Evolutionary conservation across 1,139 yeast genomes (phyloP), one percentile per base, ranked within the genome.

Genomic region (Debaryomyces coudertii): DNA sequence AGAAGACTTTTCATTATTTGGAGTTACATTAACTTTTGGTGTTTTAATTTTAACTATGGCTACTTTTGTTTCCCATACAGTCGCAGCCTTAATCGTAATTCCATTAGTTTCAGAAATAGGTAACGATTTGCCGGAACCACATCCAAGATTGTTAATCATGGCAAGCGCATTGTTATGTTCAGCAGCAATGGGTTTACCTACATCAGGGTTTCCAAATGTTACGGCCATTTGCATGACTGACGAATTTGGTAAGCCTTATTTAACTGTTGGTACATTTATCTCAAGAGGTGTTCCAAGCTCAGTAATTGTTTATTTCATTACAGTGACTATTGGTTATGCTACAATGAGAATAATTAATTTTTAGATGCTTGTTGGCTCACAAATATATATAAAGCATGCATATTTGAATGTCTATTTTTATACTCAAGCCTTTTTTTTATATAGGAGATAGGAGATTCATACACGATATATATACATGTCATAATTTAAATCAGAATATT

Each of bases 201-300:
- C 88, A 2, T 80, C 87, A 1, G 92, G 92, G 1, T 85, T 85
- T 70, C 92, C 92, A 18, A 85, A 85, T 57, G 87, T 84, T 25
- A 85, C 89, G n/a, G 90, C 90, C 1, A 84, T 84, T 53, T 83
- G 88, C 45, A 83, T 83, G 85, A 77, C 85, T 2, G 90, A 85
- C 58, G 85, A 83, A 48, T 75, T 84, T 48, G 90, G 90, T 18
- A 78, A 79, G 43, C 80, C 87, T 38, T 85, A 84, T 54, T 70
- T 85, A 57, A 76, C 79, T n/a, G 87, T 84, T 28, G 70, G 76
- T 36, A 80, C 85, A 0, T 85, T 85, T 55, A 80, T 85, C 43
- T 81, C 85, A 3, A 76, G 90, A 61, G 92, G 92, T 63, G 84
- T 84, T 5, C 88, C 90, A 5, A 76, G 82, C 44, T 80, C 87